Base-by-base conservation (phyloP, 768 basidiomycete genomes). In the Suillus bovinus region DNA sequence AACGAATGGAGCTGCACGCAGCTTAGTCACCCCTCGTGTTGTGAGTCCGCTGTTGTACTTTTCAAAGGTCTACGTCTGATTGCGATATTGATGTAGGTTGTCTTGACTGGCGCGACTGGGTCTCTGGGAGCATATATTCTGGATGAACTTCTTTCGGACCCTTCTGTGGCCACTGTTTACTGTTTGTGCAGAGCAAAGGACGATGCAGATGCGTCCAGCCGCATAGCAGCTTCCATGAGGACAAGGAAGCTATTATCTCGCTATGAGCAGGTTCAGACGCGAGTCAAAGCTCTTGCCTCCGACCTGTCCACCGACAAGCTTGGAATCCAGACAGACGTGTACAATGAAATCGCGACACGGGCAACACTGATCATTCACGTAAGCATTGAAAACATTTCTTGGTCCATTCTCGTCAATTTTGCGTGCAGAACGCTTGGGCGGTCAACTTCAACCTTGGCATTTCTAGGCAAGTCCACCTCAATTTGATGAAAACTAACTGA, bases 101-200 rank as follows among this genome's bases (percentile, higher is more conserved):
- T 85, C 5, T 72, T 86, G 39, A 84, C 84, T 0, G 84, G 84
- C 5, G 80, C 78, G 0, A 84, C 84, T 5, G 84, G 84, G 1
- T 83, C 82, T 2, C 77, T 85, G 3, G 85, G 85, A 10, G 83
- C 83, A 2, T 79, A 84, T 61, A 77, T 85, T 14, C 77, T 86
- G n/a, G 72, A 77, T 38, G 77, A 80, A 54, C 73, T 86, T 2
- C 71, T 80, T 4, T 66, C 71, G 6, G 72, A 72, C 6, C 64
- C 76, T 0, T 59, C 69, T 0, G 81, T 86, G 38, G 64, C 64
- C 41, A 77, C 74, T 11, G 78, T 86, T 34, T 78, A 83, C 62
- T 83, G 81, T 69, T 75, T 86, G 3, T 83, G 80, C 34, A 79
- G 85, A 60, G 84, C 83, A 27, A 72, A 74, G 44, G 73, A 77